Evolutionary conservation across 2,329 filamentous ascomycete genomes (phyloP).

Genomic region (Aspergillus udagawae): DNA sequence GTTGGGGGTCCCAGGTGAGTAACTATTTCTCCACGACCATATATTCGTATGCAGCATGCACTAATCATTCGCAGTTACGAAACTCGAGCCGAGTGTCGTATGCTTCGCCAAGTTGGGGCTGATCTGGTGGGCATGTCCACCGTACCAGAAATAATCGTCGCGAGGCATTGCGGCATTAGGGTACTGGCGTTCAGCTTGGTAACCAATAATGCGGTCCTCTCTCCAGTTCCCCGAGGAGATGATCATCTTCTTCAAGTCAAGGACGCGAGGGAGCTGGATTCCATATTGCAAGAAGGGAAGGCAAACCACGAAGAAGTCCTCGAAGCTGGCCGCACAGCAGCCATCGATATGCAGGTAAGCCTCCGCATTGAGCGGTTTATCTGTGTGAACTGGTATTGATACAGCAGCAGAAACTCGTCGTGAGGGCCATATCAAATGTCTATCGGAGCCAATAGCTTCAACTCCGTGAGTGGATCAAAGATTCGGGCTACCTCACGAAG

Average conservation of each 20-base stretch:
- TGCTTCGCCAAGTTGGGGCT: conserved; percentile 58
- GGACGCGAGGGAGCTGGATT: conserved; percentile 49
- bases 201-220: conserved; percentile 60
- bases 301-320: conserved; percentile 64
- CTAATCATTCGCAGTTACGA: conserved; percentile 49
- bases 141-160: conserved; percentile 64
- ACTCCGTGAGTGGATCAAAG: not conserved
- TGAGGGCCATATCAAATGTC: conserved; percentile 27
- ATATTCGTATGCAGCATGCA: not conserved
- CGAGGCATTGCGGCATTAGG: conserved; percentile 59
- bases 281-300: conserved; percentile 55
- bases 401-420: conserved; percentile 32
- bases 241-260: conserved; percentile 51
- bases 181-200: conserved; percentile 64
- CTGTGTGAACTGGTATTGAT: conserved; percentile 15
- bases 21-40: not conserved
- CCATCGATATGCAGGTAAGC: conserved; percentile 59
- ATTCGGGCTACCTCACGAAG: not conserved
- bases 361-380: not conserved
- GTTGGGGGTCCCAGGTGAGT: conserved; percentile 58
- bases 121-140: conserved; percentile 70
- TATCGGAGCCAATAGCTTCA: conserved; percentile 16
- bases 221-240: conserved; percentile 56
- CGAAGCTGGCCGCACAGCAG: conserved; percentile 56
- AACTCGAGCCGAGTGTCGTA: conserved; percentile 61